Base-by-base conservation (phyloP, 441 rosid species). In the Gossypium laxum region DNA sequence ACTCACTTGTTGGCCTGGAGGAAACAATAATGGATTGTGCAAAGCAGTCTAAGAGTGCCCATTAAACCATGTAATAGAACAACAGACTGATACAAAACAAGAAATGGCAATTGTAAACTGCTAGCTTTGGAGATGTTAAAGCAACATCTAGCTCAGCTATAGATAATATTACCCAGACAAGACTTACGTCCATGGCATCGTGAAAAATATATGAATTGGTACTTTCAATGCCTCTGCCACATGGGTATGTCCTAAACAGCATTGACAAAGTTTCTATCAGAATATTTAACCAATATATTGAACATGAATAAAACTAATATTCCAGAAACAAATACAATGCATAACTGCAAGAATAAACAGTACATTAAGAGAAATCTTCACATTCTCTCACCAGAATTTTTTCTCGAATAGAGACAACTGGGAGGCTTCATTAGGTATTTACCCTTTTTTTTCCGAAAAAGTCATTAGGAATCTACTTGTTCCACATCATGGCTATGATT, bases 151-250 rank as follows among this genome's bases (percentile, higher is more conserved):
- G 75, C 60, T 72, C 70, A 70, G 70, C 81, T 15, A 78, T 50
- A 65, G 62, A 82, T 75, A 80, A 68, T 77, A 82, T 85, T 78
- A 84, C 80, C 79, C 80, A 83, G 72, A 79, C 73, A 83, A 85
- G 81, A 91, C 99, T 92, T 91, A 95, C 99, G 97, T 95, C 99
- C 99, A 95, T 71, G 99, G 99, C 99, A 95, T 95, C 21, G 99
- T 95, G 91, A 95, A 95, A 82, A 95, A 91, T 67, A 95, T 86
- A 79, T 95, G 99, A 79, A 95, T 76, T 0, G 98, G 99, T 80
- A 95, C 73, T 84, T 82, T 87, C 18, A 95, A 82, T 54, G 96
- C 87, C 85, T 95, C 99, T 24, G 99, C 99, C 78, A 95, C 99
- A 75, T 95, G 98, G 45, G 85, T 81, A 77, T 95, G 99, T 76